These are phyloP conservation scores for Xylaria sp. DNA, from an alignment of 2,329 filamentous ascomycete species.

Conservation along the genomic window DNA sequence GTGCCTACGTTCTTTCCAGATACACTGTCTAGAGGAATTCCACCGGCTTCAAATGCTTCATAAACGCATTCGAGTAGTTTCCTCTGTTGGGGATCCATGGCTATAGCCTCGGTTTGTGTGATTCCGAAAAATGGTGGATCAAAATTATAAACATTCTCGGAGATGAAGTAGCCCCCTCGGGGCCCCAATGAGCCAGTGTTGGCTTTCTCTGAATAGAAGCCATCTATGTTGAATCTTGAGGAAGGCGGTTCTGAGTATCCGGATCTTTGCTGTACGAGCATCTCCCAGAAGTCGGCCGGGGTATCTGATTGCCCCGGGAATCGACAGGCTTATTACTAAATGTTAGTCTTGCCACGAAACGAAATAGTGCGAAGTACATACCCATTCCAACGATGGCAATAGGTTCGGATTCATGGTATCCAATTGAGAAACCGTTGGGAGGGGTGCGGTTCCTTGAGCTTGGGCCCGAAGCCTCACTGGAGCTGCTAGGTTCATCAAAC, in stretches of 20 bases:
- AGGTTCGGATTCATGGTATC: conserved; percentile 30
- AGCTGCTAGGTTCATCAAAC: conserved; percentile 18
- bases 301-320: conserved; percentile 30
- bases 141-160: conserved; percentile 27
- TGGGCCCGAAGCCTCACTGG: conserved; percentile 23
- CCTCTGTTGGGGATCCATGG: conserved; percentile 31
- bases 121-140: conserved; percentile 32
- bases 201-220: conserved; percentile 31
- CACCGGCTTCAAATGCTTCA: conserved; percentile 28
- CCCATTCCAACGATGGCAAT: conserved; percentile 36
- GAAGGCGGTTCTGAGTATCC: conserved; percentile 33
- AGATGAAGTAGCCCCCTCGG: conserved; percentile 29
- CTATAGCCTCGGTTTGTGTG: conserved; percentile 20
- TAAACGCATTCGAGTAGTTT: conserved; percentile 30
- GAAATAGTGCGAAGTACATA: conserved; percentile 8
- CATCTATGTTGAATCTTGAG: conserved; percentile 32
- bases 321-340: conserved; percentile 14
- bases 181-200: conserved; percentile 30
- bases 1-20: conserved; percentile 22
- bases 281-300: conserved; percentile 31
- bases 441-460: conserved; percentile 30
- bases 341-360: conserved; percentile 14
- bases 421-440: conserved; percentile 19
- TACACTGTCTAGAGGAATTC: conserved; percentile 21
- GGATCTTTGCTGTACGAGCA: conserved; percentile 32